Percentiles rank a stretch among this genome's conserved stretches.
phyloP scores from a whole-genome alignment of 78 protist species.

The Blattamonas nauphoetae region DNA sequence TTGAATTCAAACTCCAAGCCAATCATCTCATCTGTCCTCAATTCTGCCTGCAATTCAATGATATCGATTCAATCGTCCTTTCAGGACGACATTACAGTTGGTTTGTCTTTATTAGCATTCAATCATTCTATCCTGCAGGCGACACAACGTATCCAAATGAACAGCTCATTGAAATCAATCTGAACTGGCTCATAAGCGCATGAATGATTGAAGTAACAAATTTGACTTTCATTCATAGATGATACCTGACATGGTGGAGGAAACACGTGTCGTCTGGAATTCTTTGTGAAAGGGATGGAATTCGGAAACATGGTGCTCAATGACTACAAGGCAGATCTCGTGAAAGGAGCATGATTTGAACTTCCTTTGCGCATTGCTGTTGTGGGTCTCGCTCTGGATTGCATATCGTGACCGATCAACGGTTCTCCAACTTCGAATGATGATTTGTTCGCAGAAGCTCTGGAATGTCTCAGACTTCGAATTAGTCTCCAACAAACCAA shows the following conservation, averaged over 20 bases:
- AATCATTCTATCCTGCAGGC: conserved; percentile 19
- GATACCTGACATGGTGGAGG: conserved; percentile 43
- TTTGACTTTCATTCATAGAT: conserved; percentile 29
- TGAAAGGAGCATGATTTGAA: neutral
- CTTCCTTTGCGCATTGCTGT: conserved; percentile 22
- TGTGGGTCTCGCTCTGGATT: conserved; percentile 44
- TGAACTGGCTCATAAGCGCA: conserved; percentile 35
- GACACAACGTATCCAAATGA: conserved; percentile 5
- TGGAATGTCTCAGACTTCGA: neutral
- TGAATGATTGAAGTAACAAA: no score
- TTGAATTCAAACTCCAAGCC: conserved; percentile 28
- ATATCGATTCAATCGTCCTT: conserved; percentile 36
- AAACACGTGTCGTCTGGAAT: conserved; percentile 37
- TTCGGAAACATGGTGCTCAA: conserved; percentile 44
- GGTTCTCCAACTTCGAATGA: conserved; percentile 34
- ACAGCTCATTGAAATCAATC: conserved; percentile 20
- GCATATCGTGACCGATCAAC: conserved; percentile 36
- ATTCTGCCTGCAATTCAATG: conserved; percentile 35
- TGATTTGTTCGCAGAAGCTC: conserved; percentile 24
- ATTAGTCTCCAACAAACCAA: no score
- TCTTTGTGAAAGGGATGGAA: conserved; percentile 32
- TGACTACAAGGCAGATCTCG: conserved; percentile 11
- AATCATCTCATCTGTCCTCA: conserved; percentile 38
- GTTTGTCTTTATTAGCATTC: conserved; percentile 32
- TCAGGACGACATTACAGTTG: conserved; percentile 38